A percentile compares a stretch with the other conserved stretches of the same genome.
Conservation (phyloP, 768 basidiomycete genomes). For the Panaeolus papilionaceus region DNA sequence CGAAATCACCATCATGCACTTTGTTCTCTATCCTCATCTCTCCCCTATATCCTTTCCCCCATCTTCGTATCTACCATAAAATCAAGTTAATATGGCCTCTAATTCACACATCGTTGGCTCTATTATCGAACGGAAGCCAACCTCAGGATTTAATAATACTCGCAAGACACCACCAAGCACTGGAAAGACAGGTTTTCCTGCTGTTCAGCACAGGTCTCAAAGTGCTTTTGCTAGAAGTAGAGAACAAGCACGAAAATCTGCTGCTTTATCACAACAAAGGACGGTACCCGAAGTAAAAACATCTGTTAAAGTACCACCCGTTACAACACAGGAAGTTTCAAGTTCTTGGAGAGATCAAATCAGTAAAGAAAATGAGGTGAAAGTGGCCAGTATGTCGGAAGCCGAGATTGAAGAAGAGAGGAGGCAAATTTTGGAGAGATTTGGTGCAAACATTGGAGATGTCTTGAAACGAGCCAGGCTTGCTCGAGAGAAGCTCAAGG, state of each 20-base stretch:
- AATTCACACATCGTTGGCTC: conserved; percentile 44
- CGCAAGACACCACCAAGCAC: conserved; percentile 34
- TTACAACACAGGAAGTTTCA: conserved; percentile 28
- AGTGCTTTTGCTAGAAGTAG: conserved; percentile 64
- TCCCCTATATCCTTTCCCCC: conserved; percentile 6
- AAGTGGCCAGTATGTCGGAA: conserved; percentile 71
- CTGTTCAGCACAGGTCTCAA: conserved; percentile 66
- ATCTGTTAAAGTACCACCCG: conserved; percentile 10
- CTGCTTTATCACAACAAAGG: conserved; percentile 23
- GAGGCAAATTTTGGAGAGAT: conserved; percentile 69
- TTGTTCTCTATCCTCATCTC: conserved; percentile 14
- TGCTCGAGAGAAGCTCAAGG: conserved; percentile 44
- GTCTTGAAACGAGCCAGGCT: conserved; percentile 62
- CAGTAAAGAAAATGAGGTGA: conserved; percentile 68
- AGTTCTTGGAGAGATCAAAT: conserved; percentile 61
- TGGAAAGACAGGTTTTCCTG: conserved; percentile 62
- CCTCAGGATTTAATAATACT: conserved; percentile 24
- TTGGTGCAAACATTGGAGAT: conserved; percentile 71
- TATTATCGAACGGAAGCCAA: conserved; percentile 53
- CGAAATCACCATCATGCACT: conserved; percentile 13
- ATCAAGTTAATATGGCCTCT: conserved; percentile 24
- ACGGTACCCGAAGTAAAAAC: conserved; percentile 36
- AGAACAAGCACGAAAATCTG: conserved; percentile 41
- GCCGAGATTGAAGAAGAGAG: conserved; percentile 73
- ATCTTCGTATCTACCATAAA: conserved; percentile 1